Evolutionary conservation across 495 filamentous ascomycete genomes (phyloP).

Genomic region (Penicillium silybi): DNA sequence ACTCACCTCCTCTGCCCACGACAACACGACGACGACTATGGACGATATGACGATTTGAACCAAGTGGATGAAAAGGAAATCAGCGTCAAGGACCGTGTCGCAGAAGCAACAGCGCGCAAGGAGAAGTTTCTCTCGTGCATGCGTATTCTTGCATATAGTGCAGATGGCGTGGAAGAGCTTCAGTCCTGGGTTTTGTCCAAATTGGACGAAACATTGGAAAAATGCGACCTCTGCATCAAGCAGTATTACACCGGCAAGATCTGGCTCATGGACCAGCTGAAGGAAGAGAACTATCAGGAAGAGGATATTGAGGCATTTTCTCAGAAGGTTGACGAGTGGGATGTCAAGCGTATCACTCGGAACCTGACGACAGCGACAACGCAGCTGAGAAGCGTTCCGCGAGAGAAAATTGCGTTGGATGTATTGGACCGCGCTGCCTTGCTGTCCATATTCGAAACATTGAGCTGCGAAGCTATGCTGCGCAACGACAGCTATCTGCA

Average conservation of each 20-base stretch:
- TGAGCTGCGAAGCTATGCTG: constrained; percentile 60
- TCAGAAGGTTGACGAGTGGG: constrained; percentile 52
- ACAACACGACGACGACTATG: constrained; percentile 45
- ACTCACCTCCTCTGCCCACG: constrained; percentile 50
- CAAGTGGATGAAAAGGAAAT: constrained; percentile 30
- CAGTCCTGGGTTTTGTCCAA: constrained; percentile 55
- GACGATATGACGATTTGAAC: constrained; percentile 49
- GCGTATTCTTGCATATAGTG: constrained; percentile 62
- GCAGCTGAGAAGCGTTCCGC: constrained; percentile 45
- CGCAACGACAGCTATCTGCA: constrained; percentile 48
- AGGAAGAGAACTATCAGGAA: constrained; percentile 56
- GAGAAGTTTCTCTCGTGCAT: constrained; percentile 59
- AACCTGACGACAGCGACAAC: constrained; percentile 50
- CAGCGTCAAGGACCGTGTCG: constrained; percentile 35
- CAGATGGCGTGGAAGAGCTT: constrained; percentile 56
- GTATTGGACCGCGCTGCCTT: constrained; percentile 47
- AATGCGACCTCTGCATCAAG: constrained; percentile 75
- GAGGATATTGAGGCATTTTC: constrained; percentile 57
- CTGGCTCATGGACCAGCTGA: constrained; percentile 57
- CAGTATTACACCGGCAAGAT: constrained; percentile 73
- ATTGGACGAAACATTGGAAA: constrained; percentile 53
- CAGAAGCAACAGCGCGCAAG: constrained; percentile 49
- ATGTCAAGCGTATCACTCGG: constrained; percentile 57
- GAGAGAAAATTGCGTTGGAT: constrained; percentile 44
- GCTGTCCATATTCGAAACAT: constrained; percentile 59